phyloP scores from a whole-genome alignment of 768 basidiomycete species.

The Naganishia vishniacii region DNA sequence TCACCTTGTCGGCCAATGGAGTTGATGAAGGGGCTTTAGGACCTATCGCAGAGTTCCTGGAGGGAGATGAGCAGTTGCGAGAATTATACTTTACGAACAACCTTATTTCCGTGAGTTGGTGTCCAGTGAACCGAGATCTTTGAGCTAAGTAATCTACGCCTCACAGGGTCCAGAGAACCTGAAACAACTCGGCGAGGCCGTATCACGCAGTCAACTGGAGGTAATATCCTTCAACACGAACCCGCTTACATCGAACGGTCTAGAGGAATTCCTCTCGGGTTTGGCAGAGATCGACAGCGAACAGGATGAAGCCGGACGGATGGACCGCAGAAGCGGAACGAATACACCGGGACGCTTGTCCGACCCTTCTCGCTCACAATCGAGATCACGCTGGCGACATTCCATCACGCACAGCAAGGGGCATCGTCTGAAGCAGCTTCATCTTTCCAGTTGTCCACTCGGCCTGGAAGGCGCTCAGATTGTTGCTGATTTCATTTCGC shows the following conservation, averaged over 20 bases:
- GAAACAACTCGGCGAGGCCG: not conserved
- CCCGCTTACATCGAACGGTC: not conserved
- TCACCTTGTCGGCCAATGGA: slow-evolving; percentile 18
- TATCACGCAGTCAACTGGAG: not conserved
- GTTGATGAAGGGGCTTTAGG: slow-evolving; percentile 1
- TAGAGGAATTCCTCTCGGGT: slow-evolving; percentile 17
- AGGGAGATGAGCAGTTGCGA: not conserved
- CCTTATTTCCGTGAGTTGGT: slow-evolving; percentile 19
- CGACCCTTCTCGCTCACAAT: slow-evolving; percentile 9
- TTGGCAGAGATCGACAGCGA: slow-evolving; percentile 13
- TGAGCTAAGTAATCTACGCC: not conserved
- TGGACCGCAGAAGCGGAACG: too few species aligned
- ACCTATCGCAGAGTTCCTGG: slow-evolving; percentile 21
- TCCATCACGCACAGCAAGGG: not conserved
- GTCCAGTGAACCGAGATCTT: too few species aligned
- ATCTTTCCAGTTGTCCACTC: slow-evolving; percentile 20
- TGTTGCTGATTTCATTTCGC: slow-evolving; percentile 18
- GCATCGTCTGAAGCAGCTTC: slow-evolving; percentile 20
- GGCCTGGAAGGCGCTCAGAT: slow-evolving; percentile 13
- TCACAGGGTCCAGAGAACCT: slow-evolving; percentile 18
- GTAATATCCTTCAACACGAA: slow-evolving; percentile 19
- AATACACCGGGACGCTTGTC: too few species aligned
- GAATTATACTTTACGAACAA: slow-evolving; percentile 22
- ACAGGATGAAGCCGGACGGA: not conserved
- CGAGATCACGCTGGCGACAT: not conserved